phyloP scores from a whole-genome alignment of 345 rosid genomes.

The Salix caprea region DNA sequence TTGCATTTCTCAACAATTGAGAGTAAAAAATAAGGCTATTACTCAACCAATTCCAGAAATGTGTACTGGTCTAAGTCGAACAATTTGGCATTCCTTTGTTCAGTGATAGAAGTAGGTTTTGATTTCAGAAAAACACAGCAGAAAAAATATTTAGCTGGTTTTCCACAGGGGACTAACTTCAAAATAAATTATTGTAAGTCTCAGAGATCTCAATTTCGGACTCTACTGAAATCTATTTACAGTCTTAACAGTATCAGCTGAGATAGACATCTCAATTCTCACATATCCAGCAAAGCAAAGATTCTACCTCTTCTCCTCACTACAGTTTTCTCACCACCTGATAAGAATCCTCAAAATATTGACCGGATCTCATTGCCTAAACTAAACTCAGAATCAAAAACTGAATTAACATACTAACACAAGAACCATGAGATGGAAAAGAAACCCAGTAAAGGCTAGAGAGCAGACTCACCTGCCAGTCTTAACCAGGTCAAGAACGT shows the following conservation, averaged over 20 bases:
- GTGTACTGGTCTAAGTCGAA: neutral
- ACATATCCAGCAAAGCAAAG: neutral
- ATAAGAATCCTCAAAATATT: neutral
- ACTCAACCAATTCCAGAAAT: neutral
- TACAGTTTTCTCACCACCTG: neutral
- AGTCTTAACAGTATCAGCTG: neutral
- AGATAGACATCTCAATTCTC: neutral
- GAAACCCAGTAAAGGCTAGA: neutral
- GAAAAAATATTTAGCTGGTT: neutral
- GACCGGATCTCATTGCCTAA: neutral
- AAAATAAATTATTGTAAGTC: neutral
- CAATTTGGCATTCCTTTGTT: neutral
- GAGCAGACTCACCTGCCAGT: conserved; percentile 46
- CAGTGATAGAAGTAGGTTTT: neutral
- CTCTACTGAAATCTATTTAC: neutral
- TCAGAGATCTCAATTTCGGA: neutral
- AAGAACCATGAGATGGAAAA: neutral
- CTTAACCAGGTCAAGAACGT: conserved; percentile 53
- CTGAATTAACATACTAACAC: neutral
- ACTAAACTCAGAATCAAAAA: neutral
- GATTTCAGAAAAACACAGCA: neutral
- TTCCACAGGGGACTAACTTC: neutral
- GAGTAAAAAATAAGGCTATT: neutral
- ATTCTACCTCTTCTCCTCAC: neutral
- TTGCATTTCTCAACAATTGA: neutral